phyloP scores from a whole-genome alignment of 2,329 filamentous ascomycete genomes.

The Hawksworthiomyces lignivorus region DNA sequence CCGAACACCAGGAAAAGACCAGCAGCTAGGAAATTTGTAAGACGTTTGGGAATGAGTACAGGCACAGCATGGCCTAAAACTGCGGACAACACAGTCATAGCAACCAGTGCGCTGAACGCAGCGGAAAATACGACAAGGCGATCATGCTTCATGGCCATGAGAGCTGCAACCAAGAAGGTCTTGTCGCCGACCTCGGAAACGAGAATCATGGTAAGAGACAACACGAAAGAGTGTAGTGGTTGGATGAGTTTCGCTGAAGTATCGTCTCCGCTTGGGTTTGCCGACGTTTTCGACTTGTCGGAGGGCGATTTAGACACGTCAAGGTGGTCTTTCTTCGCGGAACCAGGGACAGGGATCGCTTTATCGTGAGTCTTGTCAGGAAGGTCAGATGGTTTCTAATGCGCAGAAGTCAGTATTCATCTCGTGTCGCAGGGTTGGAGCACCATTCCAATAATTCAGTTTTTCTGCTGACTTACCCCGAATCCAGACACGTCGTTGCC shows the following conservation, averaged over 20 bases:
- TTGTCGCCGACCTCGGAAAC: slow-evolving; percentile 98
- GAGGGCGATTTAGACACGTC: slow-evolving; percentile 38
- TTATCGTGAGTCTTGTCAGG: slow-evolving; percentile 71
- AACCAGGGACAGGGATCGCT: slow-evolving; percentile 60
- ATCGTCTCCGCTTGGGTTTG: slow-evolving; percentile 23
- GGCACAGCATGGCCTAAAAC: slow-evolving; percentile 89
- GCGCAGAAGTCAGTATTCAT: too few species aligned
- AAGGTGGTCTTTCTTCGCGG: slow-evolving; percentile 57
- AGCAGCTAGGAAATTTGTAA: slow-evolving; percentile 82
- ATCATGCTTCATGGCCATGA: slow-evolving; percentile 99
- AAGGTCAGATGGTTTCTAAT: slow-evolving; percentile 71
- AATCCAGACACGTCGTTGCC: slow-evolving; percentile 39
- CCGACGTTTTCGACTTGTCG: slow-evolving; percentile 16
- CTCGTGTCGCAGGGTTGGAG: too few species aligned
- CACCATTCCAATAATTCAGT: too few species aligned
- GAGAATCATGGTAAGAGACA: slow-evolving; percentile 95
- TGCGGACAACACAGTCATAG: slow-evolving; percentile 93
- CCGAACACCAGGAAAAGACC: slow-evolving; percentile 86
- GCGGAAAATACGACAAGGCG: slow-evolving; percentile 89
- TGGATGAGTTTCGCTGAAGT: slow-evolving; percentile 56
- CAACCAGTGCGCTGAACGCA: slow-evolving; percentile 81
- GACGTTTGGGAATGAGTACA: slow-evolving; percentile 77
- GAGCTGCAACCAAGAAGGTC: slow-evolving; percentile 90
- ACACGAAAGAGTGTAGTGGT: slow-evolving; percentile 78
- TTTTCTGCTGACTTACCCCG: slow-evolving; percentile 42